These are phyloP conservation scores for Dendrobium chrysotoxum DNA, from an alignment of 106 monocot species.

Conservation along the genomic window DNA sequence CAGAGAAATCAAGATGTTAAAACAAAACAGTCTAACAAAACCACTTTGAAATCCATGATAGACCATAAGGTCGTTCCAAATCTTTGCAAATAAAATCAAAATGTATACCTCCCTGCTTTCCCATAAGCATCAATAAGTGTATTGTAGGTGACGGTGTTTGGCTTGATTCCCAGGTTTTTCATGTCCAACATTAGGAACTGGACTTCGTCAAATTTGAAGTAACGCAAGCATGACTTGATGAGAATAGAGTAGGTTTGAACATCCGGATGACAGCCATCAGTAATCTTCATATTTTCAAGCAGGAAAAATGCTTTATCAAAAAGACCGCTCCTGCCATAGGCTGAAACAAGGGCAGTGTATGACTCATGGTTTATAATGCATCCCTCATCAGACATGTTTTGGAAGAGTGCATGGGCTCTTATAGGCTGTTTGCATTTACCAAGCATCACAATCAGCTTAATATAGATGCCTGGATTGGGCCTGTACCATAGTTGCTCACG, in stretches of 20 bases:
- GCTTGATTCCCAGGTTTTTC: slow-evolving; percentile 48
- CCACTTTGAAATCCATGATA: not conserved
- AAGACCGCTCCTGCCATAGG: slow-evolving; percentile 86
- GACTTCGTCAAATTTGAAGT: slow-evolving; percentile 67
- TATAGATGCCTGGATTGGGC: slow-evolving; percentile 81
- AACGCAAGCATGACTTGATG: slow-evolving; percentile 80
- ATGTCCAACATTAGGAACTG: slow-evolving; percentile 61
- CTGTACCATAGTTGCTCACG: slow-evolving; percentile 90
- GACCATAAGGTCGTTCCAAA: not conserved
- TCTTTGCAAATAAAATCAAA: not conserved
- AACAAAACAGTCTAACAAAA: not conserved
- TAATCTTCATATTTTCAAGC: slow-evolving; percentile 75
- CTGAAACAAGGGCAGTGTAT: slow-evolving; percentile 91
- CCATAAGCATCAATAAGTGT: slow-evolving; percentile 95
- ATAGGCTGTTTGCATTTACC: slow-evolving; percentile 94
- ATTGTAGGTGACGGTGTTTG: slow-evolving; percentile 85
- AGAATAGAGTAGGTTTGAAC: slow-evolving; percentile 94
- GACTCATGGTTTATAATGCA: slow-evolving; percentile 74
- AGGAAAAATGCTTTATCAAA: slow-evolving; percentile 70
- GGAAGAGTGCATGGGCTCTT: slow-evolving; percentile 72
- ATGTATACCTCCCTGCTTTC: slow-evolving; percentile 70
- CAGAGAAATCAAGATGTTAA: too few relatives aligned
- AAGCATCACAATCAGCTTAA: slow-evolving; percentile 97
- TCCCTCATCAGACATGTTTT: slow-evolving; percentile 86
- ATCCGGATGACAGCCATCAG: slow-evolving; percentile 79